Evolutionary conservation across 306 rosid genomes (phyloP).

Genomic region (Trifolium repens): DNA sequence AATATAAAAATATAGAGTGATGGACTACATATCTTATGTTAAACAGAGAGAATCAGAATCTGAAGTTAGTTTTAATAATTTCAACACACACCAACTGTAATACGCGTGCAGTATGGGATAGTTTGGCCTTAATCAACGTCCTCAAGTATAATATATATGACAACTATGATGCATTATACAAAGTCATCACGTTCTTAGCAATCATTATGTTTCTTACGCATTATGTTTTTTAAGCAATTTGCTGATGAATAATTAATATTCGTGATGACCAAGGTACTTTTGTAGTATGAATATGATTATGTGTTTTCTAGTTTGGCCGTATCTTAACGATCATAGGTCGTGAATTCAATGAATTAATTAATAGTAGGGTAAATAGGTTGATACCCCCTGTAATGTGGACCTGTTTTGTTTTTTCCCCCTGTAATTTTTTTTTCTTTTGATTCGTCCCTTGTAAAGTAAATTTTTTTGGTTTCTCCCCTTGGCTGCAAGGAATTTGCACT

Average conservation of each 20-base stretch:
- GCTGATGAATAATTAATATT: background rate
- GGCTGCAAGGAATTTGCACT: no score
- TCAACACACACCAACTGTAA: slow-evolving; percentile 37
- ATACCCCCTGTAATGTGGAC: no score
- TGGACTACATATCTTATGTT: background rate
- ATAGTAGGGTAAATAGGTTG: no score
- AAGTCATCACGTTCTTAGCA: slow-evolving; percentile 40
- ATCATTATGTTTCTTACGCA: slow-evolving; percentile 38
- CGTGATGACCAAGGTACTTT: slow-evolving; percentile 29
- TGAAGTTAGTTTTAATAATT: slow-evolving; percentile 31
- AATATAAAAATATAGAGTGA: background rate
- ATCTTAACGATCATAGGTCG: slow-evolving; percentile 14
- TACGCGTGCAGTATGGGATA: slow-evolving; percentile 43
- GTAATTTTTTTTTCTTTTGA: no score
- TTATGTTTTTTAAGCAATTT: slow-evolving; percentile 18
- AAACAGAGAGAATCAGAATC: slow-evolving; percentile 35
- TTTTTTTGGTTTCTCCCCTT: no score
- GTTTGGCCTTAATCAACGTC: slow-evolving; percentile 24
- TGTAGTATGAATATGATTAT: slow-evolving; percentile 1
- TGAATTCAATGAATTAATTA: background rate
- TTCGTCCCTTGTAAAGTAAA: no score
- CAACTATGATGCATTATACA: no score
- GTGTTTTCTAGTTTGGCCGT: slow-evolving; percentile 22
- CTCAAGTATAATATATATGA: no score
- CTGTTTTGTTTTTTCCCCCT: no score